Base-by-base conservation (phyloP, 257 asterid species). In the Lavandula angustifolia region DNA sequence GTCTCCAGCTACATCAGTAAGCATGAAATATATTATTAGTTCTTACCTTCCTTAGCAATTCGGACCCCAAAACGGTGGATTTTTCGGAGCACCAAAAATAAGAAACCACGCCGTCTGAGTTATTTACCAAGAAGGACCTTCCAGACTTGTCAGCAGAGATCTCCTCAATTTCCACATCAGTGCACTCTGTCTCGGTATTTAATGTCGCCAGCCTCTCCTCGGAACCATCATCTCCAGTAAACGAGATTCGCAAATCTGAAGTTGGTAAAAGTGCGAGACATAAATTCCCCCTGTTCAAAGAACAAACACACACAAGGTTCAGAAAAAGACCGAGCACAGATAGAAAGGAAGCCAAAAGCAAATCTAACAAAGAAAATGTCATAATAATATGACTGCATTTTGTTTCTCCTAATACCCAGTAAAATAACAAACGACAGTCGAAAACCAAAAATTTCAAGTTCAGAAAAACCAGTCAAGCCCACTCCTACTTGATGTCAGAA, bases 11-110 rank as follows among this genome's bases (percentile, higher is more conserved):
- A 42, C 13, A 27, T 35, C 38, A 37, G 9, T 11, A 51, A 9
- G 14, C 22, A 46, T n/a, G 31, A 17, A 55, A 50, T 37, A 35
- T 17, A 40, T 31, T 14, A 14, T 5, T 38, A 4, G 42, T 22
- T 16, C 54, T 41, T 71, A 87, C 97, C 95, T 91, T 87, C 69
- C 73, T 67, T 11, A 84, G 87, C 81, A 85, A 79, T 71, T 91
- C 96, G 35, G 64, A 69, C 16, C 96, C 97, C 13, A 81, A 73
- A 31, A 85, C 80, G 76, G 73, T 80, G 50, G 91, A 87, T 76
- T 84, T 87, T 63, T 91, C 97, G 38, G 85, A 84, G 69, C 86
- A 80, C 86, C 97, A 91, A 69, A 79, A 91, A 69, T 85, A 87
- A 65, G 62, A 73, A 73, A 47, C 69, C 51, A 43, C 62, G 42